These are phyloP conservation scores for Lactifluus volemus DNA, from an alignment of 768 basidiomycete genomes.

Conservation along the genomic window DNA sequence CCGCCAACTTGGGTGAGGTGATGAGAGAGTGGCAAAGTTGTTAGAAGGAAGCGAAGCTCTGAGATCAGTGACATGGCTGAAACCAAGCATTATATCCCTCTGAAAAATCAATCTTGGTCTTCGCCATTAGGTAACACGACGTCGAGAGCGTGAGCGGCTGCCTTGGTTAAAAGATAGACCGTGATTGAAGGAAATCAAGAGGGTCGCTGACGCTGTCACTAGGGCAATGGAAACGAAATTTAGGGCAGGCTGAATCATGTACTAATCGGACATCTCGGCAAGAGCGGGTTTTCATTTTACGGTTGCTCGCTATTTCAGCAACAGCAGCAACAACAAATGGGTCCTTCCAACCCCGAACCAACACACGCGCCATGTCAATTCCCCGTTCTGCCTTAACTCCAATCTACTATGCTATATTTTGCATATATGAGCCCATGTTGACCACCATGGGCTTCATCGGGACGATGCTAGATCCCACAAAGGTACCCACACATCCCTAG, in stretches of 20 bases:
- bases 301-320: too few species aligned
- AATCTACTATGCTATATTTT: conserved; percentile 67
- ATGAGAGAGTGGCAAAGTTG: conserved; percentile 21
- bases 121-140: conserved; percentile 66
- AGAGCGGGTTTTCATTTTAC: too few species aligned
- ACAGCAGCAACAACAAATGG: too few species aligned
- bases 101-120: conserved; percentile 50
- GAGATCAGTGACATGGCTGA: conserved; percentile 23
- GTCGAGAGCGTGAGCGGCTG: conserved; percentile 36
- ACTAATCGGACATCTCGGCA: too few species aligned
- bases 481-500: conserved; percentile 29
- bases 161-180: conserved; percentile 66
- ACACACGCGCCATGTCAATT: conserved; percentile 28
- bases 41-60: conserved; percentile 43
- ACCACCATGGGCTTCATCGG: conserved; percentile 59
- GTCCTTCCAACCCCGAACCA: too few species aligned
- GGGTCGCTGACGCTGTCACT: too few species aligned
- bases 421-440: conserved; percentile 63
- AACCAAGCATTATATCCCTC: conserved; percentile 67
- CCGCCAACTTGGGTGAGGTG: not conserved
- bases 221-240: conserved; percentile 8
- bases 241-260: conserved; percentile 20
- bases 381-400: conserved; percentile 57
- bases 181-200: conserved; percentile 33
- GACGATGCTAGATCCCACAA: conserved; percentile 53